Evolutionary conservation across 345 rosid species (phyloP), one percentile per base, ranked within the genome.

Genomic region (Microcos paniculata): DNA sequence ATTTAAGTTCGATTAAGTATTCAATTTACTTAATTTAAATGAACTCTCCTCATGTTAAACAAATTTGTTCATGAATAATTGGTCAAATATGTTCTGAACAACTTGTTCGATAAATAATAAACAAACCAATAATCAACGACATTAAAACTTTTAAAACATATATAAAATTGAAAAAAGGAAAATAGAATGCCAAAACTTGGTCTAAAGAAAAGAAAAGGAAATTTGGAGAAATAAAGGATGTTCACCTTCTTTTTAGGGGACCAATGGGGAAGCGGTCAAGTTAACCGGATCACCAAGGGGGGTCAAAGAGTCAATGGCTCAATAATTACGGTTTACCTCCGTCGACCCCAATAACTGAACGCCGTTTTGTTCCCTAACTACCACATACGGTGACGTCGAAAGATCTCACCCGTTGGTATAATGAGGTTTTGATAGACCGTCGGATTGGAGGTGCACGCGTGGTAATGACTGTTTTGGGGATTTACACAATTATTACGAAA

Each of bases 401-500:
- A 18, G 21, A 77, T 81, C 71, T 4, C 0, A 42, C 0, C 48
- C 70, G 76, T 59, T 62, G 4, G 0, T 28, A n/a, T 48, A 4
- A 4, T 3, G 1, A 3, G 3, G 9, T 2, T 2, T 8, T 13
- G 28, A 13, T 0, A 0, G n/a, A 42, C 64, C 84, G 78, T 79
- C 6, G 11, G 80, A 82, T n/a, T 62, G 14, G 28, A 3, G 80
- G 21, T 18, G 68, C 83, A 77, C 56, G 79, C 82, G 80, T 45
- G 40, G 57, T 14, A 24, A 75, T 43, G 21, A 1, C 71, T 53
- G 1, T 67, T 65, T 72, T 77, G 11, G 49, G 71, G 24, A 38
- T 71, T 71, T 71, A 63, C 76, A 70, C 75, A 69, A 87, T 85
- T 69, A 87, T 87, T 77, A 57, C 75, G 40, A 76, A 23, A 6